These are phyloP conservation scores for Musa troglodytarum DNA, from an alignment of 176 grass and related monocot genomes.

Conservation along the genomic window DNA sequence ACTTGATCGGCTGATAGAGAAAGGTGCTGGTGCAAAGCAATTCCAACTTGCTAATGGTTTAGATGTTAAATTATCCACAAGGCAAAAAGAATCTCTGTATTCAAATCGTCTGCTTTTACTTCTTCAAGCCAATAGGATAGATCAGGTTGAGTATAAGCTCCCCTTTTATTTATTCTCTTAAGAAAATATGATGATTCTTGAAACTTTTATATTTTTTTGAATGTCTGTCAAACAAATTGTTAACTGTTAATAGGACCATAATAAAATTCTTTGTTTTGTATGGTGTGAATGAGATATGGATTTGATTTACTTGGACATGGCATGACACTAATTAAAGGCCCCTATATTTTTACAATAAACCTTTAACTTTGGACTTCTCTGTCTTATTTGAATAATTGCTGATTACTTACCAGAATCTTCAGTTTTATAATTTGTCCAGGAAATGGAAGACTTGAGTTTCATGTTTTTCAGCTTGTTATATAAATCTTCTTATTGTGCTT, in stretches of 20 bases:
- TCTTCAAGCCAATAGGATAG: slow-evolving; percentile 73
- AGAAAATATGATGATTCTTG: not conserved
- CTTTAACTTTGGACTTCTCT: not conserved
- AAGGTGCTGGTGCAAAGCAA: slow-evolving; percentile 42
- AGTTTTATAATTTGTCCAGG: not conserved
- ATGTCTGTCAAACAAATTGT: not conserved
- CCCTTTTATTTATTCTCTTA: not conserved
- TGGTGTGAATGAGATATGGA: not conserved
- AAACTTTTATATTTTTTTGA: slow-evolving; percentile 12
- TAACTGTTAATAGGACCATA: not conserved
- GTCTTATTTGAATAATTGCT: not conserved
- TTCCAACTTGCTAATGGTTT: slow-evolving; percentile 60
- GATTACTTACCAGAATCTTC: not conserved
- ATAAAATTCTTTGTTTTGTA: not conserved
- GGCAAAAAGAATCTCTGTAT: slow-evolving; percentile 72
- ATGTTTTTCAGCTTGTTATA: not conserved
- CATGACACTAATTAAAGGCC: not conserved
- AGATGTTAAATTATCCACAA: slow-evolving; percentile 56
- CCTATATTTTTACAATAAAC: not conserved
- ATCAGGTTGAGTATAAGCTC: slow-evolving; percentile 45
- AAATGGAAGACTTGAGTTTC: not conserved
- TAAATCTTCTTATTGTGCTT: not conserved
- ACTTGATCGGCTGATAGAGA: slow-evolving; percentile 61
- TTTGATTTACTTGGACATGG: not conserved
- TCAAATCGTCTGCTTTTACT: slow-evolving; percentile 71